Base-by-base conservation (phyloP, 139 green algal species). In the Auxenochlorella protothecoides region DNA sequence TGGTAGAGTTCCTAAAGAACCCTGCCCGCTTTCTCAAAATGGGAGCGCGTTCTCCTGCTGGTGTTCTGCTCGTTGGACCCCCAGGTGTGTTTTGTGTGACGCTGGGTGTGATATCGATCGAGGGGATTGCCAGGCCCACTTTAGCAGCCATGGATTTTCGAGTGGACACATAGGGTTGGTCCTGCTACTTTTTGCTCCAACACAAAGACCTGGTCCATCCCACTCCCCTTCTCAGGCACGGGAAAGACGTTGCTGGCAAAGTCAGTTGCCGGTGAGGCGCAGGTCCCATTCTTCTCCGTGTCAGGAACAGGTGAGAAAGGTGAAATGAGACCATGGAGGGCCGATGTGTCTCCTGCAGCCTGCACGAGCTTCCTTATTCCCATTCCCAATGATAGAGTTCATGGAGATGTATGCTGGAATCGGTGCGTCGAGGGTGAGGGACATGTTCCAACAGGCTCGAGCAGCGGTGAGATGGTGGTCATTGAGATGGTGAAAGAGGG, bases 211-310 rank as follows among this genome's bases (percentile, higher is more conserved):
- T 44, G 27, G 27, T 44, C 27, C 27, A 44, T 44, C 27, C 27
- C 27, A 44, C 27, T 44, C 27, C 59, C 59, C 59, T 63, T 10
- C 59, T 63, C 68, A 72, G 76, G 70, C n/a, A 77, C 76, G 55
- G 85, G 84, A 53, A 91, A 91, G 71, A 91, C 85, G 11, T 76
- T 91, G 61, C 78, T 91, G 62, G 85, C 85, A 5, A 85, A 81
- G 64, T 87, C 88, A 6, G 83, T 94, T n/a, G 88, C 88, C 3
- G 89, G 89, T 3, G 87, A 96, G 76, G 84, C 88, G 9, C 81
- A 82, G 51, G 87, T 95, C 53, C 79, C 80, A 13, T 91, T 92
- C 73, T 87, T 84, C 66, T 84, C 72, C 14, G 79, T 74, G 51
- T 72, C 79, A 51, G 87, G 85, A 54, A 85, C 84, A 7, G 27